Base-by-base conservation (phyloP, 345 rosid species). In the Eucalyptus coolabah region DNA sequence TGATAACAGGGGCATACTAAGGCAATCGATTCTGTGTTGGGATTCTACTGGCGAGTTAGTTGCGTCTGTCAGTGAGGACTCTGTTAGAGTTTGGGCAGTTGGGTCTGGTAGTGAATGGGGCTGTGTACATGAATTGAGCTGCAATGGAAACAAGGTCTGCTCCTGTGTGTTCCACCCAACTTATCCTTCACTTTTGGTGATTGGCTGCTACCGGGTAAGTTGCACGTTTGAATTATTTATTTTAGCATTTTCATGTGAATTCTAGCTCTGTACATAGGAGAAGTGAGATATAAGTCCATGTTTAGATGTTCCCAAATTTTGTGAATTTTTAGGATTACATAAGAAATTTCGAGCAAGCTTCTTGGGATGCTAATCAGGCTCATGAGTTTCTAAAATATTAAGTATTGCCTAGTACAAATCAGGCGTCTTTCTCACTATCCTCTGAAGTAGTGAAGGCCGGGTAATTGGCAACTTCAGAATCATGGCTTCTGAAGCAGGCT, bases 51-150 rank as follows among this genome's bases (percentile, higher is more conserved):
- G 99, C 18, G 99, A 98, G 89, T 92, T 91, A 88, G 89, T 98
- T 86, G 99, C 99, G 87, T 93, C 99, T 17, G 99, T 95, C n/a
- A 98, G 99, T 87, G 99, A 97, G 94, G 98, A 98, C 89, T 95
- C 95, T 83, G 99, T 97, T n/a, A 93, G 96, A 93, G 98, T 98
- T 47, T 98, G 99, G 99, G 90, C 96, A 18, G 91, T 97, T 28
- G 97, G 98, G 87, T 93, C 98, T 23, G 99, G 99, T n/a, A 93
- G 92, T 86, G 99, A 97, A 93, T 97, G 98, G 86, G 98, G 97
- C 60, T 98, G 97, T 86, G 93, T 96, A 89, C 98, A 97, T 87
- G 98, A 98, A 90, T 93, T 98, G 93, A 97, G 96, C 91, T 95
- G 97, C 89, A 97, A 95, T 44, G 99, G 98, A 45, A 96, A 94